A percentile compares a stretch with the other conserved stretches of the same genome.
Conservation (phyloP, 257 asterid genomes). For the Solanum pimpinellifolium region DNA sequence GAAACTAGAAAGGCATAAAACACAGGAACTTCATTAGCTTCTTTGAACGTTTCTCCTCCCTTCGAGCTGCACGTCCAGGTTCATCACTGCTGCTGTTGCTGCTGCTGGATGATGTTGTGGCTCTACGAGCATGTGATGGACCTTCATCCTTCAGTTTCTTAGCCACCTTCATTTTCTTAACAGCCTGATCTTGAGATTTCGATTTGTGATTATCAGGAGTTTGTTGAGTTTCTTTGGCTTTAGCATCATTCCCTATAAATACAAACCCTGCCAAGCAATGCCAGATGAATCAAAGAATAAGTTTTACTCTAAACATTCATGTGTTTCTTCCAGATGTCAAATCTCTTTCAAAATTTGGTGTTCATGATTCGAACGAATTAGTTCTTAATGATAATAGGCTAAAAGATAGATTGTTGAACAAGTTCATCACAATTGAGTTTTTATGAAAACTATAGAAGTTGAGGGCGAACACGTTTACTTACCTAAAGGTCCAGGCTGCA, state of each 20-base stretch:
- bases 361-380: not conserved
- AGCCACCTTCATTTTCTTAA: slow-evolving; percentile 8
- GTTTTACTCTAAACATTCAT: not conserved
- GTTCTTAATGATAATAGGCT: not conserved
- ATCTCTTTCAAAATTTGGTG: not conserved
- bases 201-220: not conserved
- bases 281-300: not conserved
- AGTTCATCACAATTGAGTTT: not conserved
- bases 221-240: not conserved
- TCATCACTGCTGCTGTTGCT: slow-evolving; percentile 1
- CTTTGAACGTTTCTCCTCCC: slow-evolving; percentile 30
- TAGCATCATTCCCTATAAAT: slow-evolving; percentile 5
- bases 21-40: slow-evolving; percentile 37
- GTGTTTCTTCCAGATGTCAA: not conserved
- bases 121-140: slow-evolving; percentile 4
- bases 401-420: not conserved
- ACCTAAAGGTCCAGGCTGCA: slow-evolving; percentile 38
- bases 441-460: not conserved
- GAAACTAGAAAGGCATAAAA: slow-evolving; percentile 38
- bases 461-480: not conserved
- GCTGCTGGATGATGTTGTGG: slow-evolving; percentile 5
- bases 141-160: slow-evolving; percentile 27
- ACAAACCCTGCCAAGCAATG: not conserved
- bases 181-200: not conserved
- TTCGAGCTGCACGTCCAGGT: not conserved